Evolutionary conservation across 495 filamentous ascomycete genomes (phyloP), one percentile per base, ranked within the genome.

Genomic region (Daldinia vernicosa): DNA sequence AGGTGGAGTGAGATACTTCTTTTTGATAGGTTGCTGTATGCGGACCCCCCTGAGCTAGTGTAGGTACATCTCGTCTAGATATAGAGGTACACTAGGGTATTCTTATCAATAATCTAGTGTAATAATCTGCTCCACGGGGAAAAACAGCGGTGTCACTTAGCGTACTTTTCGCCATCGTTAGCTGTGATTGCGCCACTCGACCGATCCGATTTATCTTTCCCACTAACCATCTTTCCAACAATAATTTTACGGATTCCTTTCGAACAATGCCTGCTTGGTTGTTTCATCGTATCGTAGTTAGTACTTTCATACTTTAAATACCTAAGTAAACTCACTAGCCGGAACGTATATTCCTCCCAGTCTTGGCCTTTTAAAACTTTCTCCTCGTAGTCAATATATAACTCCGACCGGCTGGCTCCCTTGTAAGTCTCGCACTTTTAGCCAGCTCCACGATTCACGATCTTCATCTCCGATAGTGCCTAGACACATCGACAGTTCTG

Each of bases 381-480:
- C 27, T 43, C 35, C 27, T 37, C 11, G 35, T 33, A 45, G 33
- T 37, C 14, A 19, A 45, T 33, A 32, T 47, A 45, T 59, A 43
- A n/a, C 15, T 66, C 67, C 14, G 61, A 60, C 52, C 47, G 50
- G 32, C 19, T 51, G 55, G 33, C n/a, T 45, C 47, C 64, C 64
- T 69, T 43, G 66, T 69, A 69, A 60, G 50, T 32, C 14, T 58
- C 57, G 28, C 28, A 54, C 62, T 2, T 60, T 69, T 73, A 73
- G 66, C 66, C 70, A 73, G 67, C 55, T 70, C 67, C 67, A 71
- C 67, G 71, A 74, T 70, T 63, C 67, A 71, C 67, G 71, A 74
- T 70, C 71, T 60, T 64, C 53, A 30, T 63, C 52, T 74, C 63
- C 54, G 61, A 69, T 57, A 69, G 39, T 61, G 43, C 11, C 26